Base-by-base conservation (phyloP, 129 eudicot genomes). In the Solidago caesia region DNA sequence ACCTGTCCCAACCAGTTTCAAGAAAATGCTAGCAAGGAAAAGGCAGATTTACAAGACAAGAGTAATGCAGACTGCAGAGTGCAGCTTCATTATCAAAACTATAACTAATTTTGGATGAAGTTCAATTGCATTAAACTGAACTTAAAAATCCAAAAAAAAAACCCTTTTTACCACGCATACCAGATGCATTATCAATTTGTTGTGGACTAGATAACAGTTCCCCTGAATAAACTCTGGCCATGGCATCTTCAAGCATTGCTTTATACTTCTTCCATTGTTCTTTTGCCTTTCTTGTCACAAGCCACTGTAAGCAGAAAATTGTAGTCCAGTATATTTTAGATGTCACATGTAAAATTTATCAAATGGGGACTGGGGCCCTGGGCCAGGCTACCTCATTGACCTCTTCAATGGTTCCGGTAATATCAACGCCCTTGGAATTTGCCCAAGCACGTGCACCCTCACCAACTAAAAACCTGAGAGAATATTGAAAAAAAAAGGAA, bases 401-500 rank as follows among this genome's bases (percentile, higher is more conserved):
- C 58, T 91, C 92, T 82, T 66, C 81, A 39, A 74, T 52, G 48
- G 89, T 71, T 68, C 55, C 79, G 4, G 27, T 60, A 8, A 76
- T 27, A 74, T 52, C 44, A 79, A 89, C 64, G 52, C 92, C 96
- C 84, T 87, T 95, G 65, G 97, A 84, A 26, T 82, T 81, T 6
- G 97, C 97, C 97, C 99, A 91, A 68, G 47, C 41, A 13, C 82
- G 89, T 14, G 99, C 97, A 72, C 99, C 97, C 66, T 87, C 92
- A 44, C 99, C 99, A 72, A 80, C 99, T 82, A 95, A 87, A 81
- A 95, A 95, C 85, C 97, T 95, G 80, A 65, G 59, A 41, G 52
- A 33, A 79, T 79, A 68, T 72, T 70, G 0, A n/a, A 59, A 44
- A 58, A 16, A 9, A 43, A 25, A 57, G n/a, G n/a, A 39, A 55